These are phyloP conservation scores for Paramecium biaurelia DNA, from an alignment of 73 alveolate species.

Conservation along the genomic window DNA sequence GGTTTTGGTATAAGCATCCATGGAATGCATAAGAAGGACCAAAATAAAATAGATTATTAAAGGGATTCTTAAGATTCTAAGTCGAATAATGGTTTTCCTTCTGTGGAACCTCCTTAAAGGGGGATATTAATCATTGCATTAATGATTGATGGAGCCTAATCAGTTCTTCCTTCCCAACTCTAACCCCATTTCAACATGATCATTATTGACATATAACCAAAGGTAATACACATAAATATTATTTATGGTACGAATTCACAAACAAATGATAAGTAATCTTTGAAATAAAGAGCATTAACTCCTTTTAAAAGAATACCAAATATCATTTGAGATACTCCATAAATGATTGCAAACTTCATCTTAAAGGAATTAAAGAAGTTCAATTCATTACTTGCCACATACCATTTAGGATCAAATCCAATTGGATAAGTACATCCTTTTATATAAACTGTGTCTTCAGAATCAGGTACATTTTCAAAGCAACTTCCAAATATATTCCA, in stretches of 20 bases:
- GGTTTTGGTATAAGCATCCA: constrained; percentile 96
- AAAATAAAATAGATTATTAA: constrained; percentile 73
- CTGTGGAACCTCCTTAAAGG: constrained; percentile 85
- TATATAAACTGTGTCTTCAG: constrained; percentile 52
- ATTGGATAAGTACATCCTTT: constrained; percentile 82
- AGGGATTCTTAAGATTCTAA: constrained; percentile 71
- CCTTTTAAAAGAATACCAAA: constrained; percentile 94
- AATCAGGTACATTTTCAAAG: constrained; percentile 69
- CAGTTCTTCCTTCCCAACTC: constrained; percentile 81
- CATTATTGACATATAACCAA: constrained; percentile 94
- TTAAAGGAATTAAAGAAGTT: constrained; percentile 90
- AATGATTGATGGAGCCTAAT: constrained; percentile 93
- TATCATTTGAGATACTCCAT: constrained; percentile 96
- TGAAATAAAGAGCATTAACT: constrained; percentile 85
- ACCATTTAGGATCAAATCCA: constrained; percentile 98
- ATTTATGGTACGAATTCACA: constrained; percentile 97
- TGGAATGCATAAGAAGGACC: constrained; percentile 91
- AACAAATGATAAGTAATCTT: constrained; percentile 75
- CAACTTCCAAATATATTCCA: constrained; percentile 84
- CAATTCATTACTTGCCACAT: constrained; percentile 87
- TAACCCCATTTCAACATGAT: constrained; percentile 93
- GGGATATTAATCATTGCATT: constrained; percentile 91
- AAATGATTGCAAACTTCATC: constrained; percentile 96
- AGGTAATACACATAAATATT: constrained; percentile 78
- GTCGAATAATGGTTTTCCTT: constrained; percentile 84